Evolutionary conservation across 352 stramenopile genomes (phyloP).

Genomic region (Globisporangium carolinianum): DNA sequence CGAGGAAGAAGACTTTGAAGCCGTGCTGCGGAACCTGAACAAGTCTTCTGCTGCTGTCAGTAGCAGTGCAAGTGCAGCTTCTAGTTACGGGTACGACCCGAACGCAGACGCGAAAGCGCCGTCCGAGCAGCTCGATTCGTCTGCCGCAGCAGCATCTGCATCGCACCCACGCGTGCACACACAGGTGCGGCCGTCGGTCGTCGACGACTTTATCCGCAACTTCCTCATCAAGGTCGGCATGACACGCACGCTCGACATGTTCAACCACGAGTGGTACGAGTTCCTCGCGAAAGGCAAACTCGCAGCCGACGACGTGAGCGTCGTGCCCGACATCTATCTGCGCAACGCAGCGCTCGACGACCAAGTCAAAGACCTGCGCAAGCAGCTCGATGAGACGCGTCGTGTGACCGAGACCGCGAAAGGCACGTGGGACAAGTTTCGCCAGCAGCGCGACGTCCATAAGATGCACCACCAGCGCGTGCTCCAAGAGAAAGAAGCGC

Average conservation of each 20-base stretch:
- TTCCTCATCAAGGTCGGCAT: conserved; percentile 94
- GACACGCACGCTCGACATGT: conserved; percentile 85
- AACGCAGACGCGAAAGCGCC: conserved; percentile 5
- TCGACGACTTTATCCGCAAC: conserved; percentile 94
- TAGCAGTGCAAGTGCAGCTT: conserved; percentile 12
- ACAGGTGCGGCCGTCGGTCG: conserved; percentile 77
- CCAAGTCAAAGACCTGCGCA: conserved; percentile 76
- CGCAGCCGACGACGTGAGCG: conserved; percentile 78
- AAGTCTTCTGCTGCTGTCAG: conserved; percentile 25
- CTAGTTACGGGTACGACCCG: conserved; percentile 3
- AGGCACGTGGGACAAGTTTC: conserved; percentile 94
- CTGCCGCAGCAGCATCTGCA: background rate
- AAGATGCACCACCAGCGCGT: conserved; percentile 95
- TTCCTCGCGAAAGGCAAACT: conserved; percentile 90
- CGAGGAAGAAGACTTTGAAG: conserved; percentile 80
- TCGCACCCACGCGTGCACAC: conserved; percentile 36
- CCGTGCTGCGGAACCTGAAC: conserved; percentile 66
- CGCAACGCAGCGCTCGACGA: conserved; percentile 90
- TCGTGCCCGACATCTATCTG: conserved; percentile 94
- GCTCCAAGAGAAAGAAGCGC: conserved; percentile 92
- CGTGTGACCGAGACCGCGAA: conserved; percentile 87
- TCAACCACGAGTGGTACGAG: conserved; percentile 96
- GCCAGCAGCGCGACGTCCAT: conserved; percentile 92
- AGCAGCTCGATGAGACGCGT: conserved; percentile 84
- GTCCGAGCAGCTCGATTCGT: conserved; percentile 10